Percentiles rank a stretch among this genome's conserved stretches.
phyloP scores from a whole-genome alignment of 2,329 filamentous ascomycete species.

The Fragosphaeria purpurea region DNA sequence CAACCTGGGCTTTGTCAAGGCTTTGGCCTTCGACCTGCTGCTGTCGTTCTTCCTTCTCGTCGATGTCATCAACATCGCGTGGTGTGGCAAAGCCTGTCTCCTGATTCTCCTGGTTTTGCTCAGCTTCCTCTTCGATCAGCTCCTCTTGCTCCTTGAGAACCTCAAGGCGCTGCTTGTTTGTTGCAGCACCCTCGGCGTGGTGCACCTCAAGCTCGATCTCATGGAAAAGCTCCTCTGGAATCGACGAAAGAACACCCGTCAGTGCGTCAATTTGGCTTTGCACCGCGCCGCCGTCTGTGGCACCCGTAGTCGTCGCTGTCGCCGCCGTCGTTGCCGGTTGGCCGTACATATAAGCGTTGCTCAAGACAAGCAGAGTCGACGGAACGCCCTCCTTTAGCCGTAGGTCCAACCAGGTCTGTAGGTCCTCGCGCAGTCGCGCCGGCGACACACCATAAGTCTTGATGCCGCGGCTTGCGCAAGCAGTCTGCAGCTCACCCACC shows the following conservation, averaged over 20 bases:
- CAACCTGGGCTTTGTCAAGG: conserved; percentile 37
- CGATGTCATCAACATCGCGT: conserved; percentile 84
- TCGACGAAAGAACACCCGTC: conserved; percentile 82
- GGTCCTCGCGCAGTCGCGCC: conserved; percentile 74
- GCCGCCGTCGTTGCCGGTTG: conserved; percentile 34
- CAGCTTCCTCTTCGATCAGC: conserved; percentile 91
- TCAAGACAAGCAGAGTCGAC: conserved; percentile 86
- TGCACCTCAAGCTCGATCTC: conserved; percentile 98
- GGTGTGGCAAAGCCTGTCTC: conserved; percentile 64
- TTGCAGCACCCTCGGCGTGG: conserved; percentile 90
- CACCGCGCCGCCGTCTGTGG: conserved; percentile 60
- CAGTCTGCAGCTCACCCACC: conserved; percentile 86
- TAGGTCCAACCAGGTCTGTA: conserved; percentile 89
- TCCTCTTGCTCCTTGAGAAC: conserved; percentile 98
- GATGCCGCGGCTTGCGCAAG: conserved; percentile 83
- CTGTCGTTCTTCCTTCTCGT: conserved; percentile 76
- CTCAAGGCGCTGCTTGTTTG: conserved; percentile 97
- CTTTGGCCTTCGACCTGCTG: conserved; percentile 39
- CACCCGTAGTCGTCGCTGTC: conserved; percentile 21
- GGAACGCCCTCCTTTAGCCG: conserved; percentile 91
- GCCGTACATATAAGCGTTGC: conserved; percentile 95
- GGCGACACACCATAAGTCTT: conserved; percentile 88
- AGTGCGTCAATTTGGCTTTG: conserved; percentile 86
- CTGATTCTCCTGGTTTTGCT: conserved; percentile 77
- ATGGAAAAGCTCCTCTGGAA: conserved; percentile 97